phyloP scores from a whole-genome alignment of 371 early-diverging fungal species.

The Choanephora cucurbitarum region DNA sequence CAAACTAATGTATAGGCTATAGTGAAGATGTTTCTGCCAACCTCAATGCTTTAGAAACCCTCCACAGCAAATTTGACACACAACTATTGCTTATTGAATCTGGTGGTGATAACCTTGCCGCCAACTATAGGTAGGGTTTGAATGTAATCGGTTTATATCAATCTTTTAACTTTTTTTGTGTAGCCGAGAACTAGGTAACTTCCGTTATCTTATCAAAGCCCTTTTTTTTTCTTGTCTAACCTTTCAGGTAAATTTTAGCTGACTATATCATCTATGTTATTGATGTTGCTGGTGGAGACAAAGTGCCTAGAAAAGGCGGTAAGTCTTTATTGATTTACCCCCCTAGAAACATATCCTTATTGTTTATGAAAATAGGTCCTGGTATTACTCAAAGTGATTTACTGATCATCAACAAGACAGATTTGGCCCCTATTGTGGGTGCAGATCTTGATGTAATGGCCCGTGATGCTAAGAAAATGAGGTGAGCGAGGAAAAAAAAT shows the following conservation, averaged over 20 bases:
- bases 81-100: slow-evolving; percentile 88
- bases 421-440: slow-evolving; percentile 86
- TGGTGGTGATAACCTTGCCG: slow-evolving; percentile 93
- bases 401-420: slow-evolving; percentile 93
- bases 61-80: slow-evolving; percentile 81
- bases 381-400: slow-evolving; percentile 95
- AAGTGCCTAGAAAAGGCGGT: slow-evolving; percentile 85
- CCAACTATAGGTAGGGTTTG: slow-evolving; percentile 73
- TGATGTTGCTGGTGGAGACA: slow-evolving; percentile 95
- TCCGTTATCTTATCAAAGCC: slow-evolving; percentile 18
- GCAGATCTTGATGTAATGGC: slow-evolving; percentile 91
- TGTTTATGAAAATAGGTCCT: slow-evolving; percentile 54
- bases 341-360: neutral
- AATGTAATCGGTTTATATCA: slow-evolving; percentile 5
- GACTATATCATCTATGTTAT: slow-evolving; percentile 97
- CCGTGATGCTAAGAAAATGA: slow-evolving; percentile 88
- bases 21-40: slow-evolving; percentile 96
- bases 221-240: neutral
- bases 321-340: neutral
- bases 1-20: neutral
- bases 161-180: slow-evolving; percentile 10
- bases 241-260: slow-evolving; percentile 51
- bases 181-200: slow-evolving; percentile 54
- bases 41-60: slow-evolving; percentile 84
- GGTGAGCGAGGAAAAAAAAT: slow-evolving; percentile 36